Evolutionary conservation across 257 asterid genomes (phyloP).

Genomic region (Echites panduratus): DNA sequence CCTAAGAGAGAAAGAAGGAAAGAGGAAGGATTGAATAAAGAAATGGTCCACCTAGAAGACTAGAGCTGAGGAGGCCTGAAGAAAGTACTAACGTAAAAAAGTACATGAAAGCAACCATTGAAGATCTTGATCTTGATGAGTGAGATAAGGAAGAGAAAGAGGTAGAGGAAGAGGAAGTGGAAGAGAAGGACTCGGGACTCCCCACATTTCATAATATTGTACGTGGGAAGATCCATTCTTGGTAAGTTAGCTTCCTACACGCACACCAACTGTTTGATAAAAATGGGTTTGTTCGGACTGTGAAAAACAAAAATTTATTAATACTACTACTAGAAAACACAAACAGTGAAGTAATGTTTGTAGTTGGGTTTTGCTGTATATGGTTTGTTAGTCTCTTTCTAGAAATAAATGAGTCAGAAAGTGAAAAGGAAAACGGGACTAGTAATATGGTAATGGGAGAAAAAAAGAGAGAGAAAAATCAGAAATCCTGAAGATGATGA

Average conservation of each 20-base stretch:
- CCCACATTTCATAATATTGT: slow-evolving; percentile 2
- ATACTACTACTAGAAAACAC: slow-evolving; percentile 9
- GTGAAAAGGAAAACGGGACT: slow-evolving; percentile 21
- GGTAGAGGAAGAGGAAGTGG: not conserved
- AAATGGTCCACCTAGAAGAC: slow-evolving; percentile 18
- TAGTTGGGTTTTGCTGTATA: slow-evolving; percentile 27
- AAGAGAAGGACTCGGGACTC: not conserved
- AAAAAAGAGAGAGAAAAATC: slow-evolving; percentile 14
- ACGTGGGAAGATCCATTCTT: slow-evolving; percentile 28
- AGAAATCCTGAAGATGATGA: slow-evolving; percentile 25
- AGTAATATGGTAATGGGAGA: slow-evolving; percentile 11
- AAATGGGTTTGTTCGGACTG: slow-evolving; percentile 15
- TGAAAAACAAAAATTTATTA: slow-evolving; percentile 7
- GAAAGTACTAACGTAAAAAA: slow-evolving; percentile 12
- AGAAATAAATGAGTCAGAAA: slow-evolving; percentile 35
- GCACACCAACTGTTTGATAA: slow-evolving; percentile 10
- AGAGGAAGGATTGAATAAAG: slow-evolving; percentile 6
- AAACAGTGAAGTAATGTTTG: slow-evolving; percentile 27
- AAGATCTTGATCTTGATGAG: slow-evolving; percentile 7
- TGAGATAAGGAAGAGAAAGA: no score
- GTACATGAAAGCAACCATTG: slow-evolving; percentile 21
- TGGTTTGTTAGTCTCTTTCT: slow-evolving; percentile 44
- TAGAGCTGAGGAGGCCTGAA: slow-evolving; percentile 15
- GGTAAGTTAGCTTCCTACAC: slow-evolving; percentile 27
- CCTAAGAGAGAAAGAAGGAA: not conserved